Evolutionary conservation across 2,329 filamentous ascomycete species (phyloP), one percentile per base, ranked within the genome.

Genomic region (Endothia cerciana): DNA sequence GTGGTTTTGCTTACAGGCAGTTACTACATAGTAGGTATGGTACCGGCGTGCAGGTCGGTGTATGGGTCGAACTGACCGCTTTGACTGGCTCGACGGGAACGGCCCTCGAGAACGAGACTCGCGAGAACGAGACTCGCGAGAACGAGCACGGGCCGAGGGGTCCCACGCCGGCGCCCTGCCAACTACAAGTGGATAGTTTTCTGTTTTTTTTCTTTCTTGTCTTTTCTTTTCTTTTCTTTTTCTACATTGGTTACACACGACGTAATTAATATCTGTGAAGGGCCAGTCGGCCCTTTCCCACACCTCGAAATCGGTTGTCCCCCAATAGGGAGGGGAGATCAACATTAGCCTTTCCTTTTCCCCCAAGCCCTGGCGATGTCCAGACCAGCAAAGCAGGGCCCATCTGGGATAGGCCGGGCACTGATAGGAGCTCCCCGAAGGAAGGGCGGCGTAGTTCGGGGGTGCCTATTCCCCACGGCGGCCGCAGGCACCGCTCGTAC

Each of bases 401-500:
- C 25, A 30, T 51, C 22, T n/a, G n/a, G n/a, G n/a, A n/a, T n/a
- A n/a, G n/a, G 25, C 47, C 22, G 28, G 47, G 47, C 45, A 28
- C 22, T 28, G 47, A 51, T 51, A 28, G 47, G 2, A 17, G 47
- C 25, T 4, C 47, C 13, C 47, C 47, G 47, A 51, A 51, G 47
- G 47, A 51, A 51, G 28, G 47, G 47, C 47, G 25, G 47, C 47
- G 28, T 51, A 51, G 28, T 51, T 28, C n/a, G n/a, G n/a, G 47
- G 47, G 25, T 51, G 47, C 47, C 47, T 51, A 51, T 30, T 22
- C 45, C 43, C 25, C 47, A 30, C 28, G 17, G 47, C 25, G 47
- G 13, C 47, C 55, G 55, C 55, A n/a, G 30, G 33, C 36, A 28
- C 25, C 22, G 17, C 57, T 43, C 57, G 57, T 45, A 60, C 51